Evolutionary conservation across 495 filamentous ascomycete species (phyloP).

Genomic region (Staphylotrichum longicolle): DNA sequence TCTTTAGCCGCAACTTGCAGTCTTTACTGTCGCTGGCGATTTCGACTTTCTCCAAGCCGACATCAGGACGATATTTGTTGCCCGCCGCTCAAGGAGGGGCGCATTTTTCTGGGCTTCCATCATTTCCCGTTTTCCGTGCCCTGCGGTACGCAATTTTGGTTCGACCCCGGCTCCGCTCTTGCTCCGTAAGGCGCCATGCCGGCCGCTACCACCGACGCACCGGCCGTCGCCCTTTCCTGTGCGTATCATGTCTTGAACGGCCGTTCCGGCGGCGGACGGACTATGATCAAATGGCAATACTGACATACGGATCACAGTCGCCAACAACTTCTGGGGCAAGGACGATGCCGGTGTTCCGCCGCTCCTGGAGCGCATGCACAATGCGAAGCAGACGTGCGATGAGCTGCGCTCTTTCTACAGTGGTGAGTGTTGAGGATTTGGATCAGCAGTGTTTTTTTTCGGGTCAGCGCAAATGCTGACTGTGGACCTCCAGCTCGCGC

Average conservation of each 20-base stretch:
- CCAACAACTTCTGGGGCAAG: slow-evolving; percentile 99
- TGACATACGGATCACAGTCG: slow-evolving; percentile 54
- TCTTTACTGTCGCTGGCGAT: slow-evolving; percentile 15
- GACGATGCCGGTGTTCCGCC: slow-evolving; percentile 94
- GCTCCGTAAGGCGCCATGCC: slow-evolving; percentile 32
- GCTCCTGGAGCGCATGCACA: slow-evolving; percentile 93
- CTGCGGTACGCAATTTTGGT: slow-evolving; percentile 6
- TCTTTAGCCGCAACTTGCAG: slow-evolving; percentile 1
- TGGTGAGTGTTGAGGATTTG: slow-evolving; percentile 49
- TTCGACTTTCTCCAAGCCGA: slow-evolving; percentile 9
- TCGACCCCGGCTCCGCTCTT: slow-evolving; percentile 16
- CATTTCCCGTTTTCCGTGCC: background rate
- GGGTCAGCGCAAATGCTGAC: background rate
- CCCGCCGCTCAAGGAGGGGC: background rate
- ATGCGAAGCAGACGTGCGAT: slow-evolving; percentile 91
- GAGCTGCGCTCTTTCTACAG: slow-evolving; percentile 91
- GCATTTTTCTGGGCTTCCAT: background rate
- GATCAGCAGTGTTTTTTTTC: background rate
- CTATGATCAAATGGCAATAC: background rate
- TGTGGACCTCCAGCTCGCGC: slow-evolving; percentile 62
- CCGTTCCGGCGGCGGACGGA: no score
- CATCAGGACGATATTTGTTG: background rate
- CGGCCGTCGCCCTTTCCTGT: slow-evolving; percentile 51
- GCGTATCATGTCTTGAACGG: slow-evolving; percentile 5
- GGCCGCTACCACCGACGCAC: slow-evolving; percentile 36